Evolutionary conservation across 371 early-diverging fungal genomes (phyloP).

Genomic region (Syncephalastrum contaminatum): DNA sequence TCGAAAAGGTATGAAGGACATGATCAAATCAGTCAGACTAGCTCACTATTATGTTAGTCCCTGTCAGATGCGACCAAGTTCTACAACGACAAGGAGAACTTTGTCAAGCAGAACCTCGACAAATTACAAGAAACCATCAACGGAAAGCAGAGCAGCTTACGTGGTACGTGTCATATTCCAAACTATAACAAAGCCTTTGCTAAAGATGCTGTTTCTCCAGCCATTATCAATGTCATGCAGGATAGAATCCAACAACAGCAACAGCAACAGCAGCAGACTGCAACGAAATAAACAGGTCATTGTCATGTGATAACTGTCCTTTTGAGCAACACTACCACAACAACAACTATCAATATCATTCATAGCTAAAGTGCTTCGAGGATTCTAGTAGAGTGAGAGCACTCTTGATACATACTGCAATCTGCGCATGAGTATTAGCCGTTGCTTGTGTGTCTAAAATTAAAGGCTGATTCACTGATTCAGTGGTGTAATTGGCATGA

Average conservation of each 20-base stretch:
- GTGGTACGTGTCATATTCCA: constrained; percentile 47
- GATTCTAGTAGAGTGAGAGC: no score
- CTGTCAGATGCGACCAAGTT: constrained; percentile 73
- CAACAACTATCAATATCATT: no score
- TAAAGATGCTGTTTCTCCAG: constrained; percentile 16
- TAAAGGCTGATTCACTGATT: no score
- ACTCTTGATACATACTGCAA: no score
- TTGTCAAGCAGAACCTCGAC: constrained; percentile 70
- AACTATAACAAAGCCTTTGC: no score
- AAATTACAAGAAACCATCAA: constrained; percentile 76
- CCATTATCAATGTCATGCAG: constrained; percentile 54
- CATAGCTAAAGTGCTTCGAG: no score
- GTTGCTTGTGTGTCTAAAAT: no score
- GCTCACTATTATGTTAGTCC: constrained; percentile 41
- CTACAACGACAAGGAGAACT: constrained; percentile 75
- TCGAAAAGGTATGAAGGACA: constrained; percentile 74
- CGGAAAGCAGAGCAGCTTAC: constrained; percentile 70
- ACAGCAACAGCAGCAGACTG: constrained; percentile 3
- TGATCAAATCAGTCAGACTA: background rate
- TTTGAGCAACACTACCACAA: no score
- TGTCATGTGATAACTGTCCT: no score
- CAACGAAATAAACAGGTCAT: no score
- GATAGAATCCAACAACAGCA: constrained; percentile 46
- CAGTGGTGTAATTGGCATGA: no score
- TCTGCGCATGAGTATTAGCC: no score